Evolutionary conservation across 257 asterid species (phyloP), one percentile per base, ranked within the genome.

Genomic region (Voacanga thouarsii): DNA sequence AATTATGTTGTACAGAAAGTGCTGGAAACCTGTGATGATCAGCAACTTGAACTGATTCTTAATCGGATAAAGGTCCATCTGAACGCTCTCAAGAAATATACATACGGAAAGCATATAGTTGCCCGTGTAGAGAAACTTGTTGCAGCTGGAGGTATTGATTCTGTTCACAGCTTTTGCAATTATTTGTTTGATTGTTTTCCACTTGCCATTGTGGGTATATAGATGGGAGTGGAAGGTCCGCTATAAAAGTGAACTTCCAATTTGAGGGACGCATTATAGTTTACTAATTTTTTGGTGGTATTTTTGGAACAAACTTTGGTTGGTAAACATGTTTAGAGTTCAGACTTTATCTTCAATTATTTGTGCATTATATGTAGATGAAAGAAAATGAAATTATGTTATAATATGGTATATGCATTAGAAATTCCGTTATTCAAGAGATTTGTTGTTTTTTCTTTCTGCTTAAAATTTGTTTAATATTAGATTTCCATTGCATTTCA

Each of bases 51-150:
- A 82, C 87, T 88, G 64, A 84, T 93, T 63, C 90, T 93, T 76
- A 80, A 85, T 77, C 85, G 97, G 73, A 88, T 93, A 64, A 91
- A 88, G 78, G 91, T 90, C 81, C 98, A 93, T 82, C 79, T 93
- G 77, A 91, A 88, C 77, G 97, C 92, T 21, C 83, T 93, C 71
- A 93, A 92, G 84, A 88, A 90, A 78, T 92, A 89, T 79, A 90
- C 98, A 3, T 93, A 90, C 10, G 98, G 98, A 74, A 93, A 92
- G 86, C 98, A 93, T 78, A 92, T 92, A 3, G 94, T 93, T 37
- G 89, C 97, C 63, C 97, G 98, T 68, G 95, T 92, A 44, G 98
- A 93, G 92, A 93, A 92, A 82, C 97, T 93, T 44, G 97, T 93
- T 65, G 92, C 96, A 47, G 87, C 97, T 79, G 98, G 98, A 83